Evolutionary conservation across 1,139 yeast genomes (phyloP).

Genomic region (Yamadazyma kanchanaburiensis): DNA sequence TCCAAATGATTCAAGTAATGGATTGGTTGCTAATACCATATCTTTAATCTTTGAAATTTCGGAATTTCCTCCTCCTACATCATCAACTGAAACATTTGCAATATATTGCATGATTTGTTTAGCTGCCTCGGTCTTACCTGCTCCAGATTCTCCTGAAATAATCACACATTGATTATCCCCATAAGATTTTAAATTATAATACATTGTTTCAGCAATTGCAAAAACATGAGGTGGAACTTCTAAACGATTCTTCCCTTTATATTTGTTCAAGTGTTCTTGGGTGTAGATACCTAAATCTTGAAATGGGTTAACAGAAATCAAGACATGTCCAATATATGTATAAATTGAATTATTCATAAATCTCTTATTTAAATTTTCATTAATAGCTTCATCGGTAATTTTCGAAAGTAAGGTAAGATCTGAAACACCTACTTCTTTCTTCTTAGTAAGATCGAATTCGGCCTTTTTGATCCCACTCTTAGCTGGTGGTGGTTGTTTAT

Average conservation of each 20-base stretch:
- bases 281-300: conserved; percentile 95
- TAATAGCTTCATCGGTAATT: conserved; percentile 89
- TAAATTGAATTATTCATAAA: conserved; percentile 88
- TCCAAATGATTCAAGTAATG: conserved; percentile 93
- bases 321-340: conserved; percentile 82
- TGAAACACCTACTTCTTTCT: conserved; percentile 96
- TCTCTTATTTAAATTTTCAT: conserved; percentile 85
- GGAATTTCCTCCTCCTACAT: conserved; percentile 26
- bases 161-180: conserved; percentile 96
- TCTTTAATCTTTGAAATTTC: conserved; percentile 85
- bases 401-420: conserved; percentile 87
- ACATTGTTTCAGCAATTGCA: conserved; percentile 97
- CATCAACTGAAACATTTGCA: conserved; percentile 67
- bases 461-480: conserved; percentile 76
- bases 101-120: conserved; percentile 98
- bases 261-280: conserved; percentile 65
- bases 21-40: conserved; percentile 97
- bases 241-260: conserved; percentile 87
- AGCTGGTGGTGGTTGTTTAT: conserved; percentile 53
- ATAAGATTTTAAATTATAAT: conserved; percentile 90
- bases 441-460: conserved; percentile 81
- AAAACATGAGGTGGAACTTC: conserved; percentile 99
- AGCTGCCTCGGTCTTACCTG: conserved; percentile 99
- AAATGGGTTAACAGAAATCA: conserved; percentile 95
- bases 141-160: conserved; percentile 98